Percentiles rank a stretch among this genome's conserved stretches.
phyloP scores from a whole-genome alignment of 2,329 filamentous ascomycete species.

The Sporothrix sp. region DNA sequence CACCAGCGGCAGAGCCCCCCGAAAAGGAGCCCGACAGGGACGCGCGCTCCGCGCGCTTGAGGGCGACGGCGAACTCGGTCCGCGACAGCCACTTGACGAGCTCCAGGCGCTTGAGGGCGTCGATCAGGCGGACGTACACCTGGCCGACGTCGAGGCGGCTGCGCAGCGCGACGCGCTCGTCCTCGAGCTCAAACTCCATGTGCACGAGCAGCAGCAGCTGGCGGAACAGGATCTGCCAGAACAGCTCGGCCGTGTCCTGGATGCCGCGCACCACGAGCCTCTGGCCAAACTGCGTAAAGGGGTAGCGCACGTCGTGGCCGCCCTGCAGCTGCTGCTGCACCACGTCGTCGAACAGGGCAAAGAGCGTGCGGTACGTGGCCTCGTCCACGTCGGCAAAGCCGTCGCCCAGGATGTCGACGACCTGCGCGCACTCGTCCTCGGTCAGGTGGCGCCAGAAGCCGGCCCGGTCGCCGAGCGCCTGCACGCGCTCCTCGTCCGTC shows the following conservation, averaged over 20 bases:
- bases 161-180: constrained; percentile 56
- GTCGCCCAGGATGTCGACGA: constrained; percentile 60
- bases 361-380: constrained; percentile 44
- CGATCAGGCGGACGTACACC: constrained; percentile 60
- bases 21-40: constrained; percentile 19
- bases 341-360: constrained; percentile 38
- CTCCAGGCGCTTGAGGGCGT: constrained; percentile 62
- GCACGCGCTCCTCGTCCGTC: constrained; percentile 63
- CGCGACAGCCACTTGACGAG: constrained; percentile 60
- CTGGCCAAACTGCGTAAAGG: constrained; percentile 65
- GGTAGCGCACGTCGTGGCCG: constrained; percentile 37
- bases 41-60: constrained; percentile 31
- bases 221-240: constrained; percentile 67
- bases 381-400: constrained; percentile 50
- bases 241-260: constrained; percentile 66
- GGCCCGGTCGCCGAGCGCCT: constrained; percentile 67
- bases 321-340: constrained; percentile 16
- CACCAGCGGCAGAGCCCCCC: background rate
- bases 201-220: constrained; percentile 76
- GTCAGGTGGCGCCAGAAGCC: constrained; percentile 70
- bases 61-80: constrained; percentile 45
- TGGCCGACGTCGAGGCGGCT: constrained; percentile 54
- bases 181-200: constrained; percentile 73
- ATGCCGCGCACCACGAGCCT: constrained; percentile 65
- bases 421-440: constrained; percentile 66